These are phyloP conservation scores for Neofusicoccum cordaticola DNA, from an alignment of 2,329 filamentous ascomycete genomes.

Conservation along the genomic window DNA sequence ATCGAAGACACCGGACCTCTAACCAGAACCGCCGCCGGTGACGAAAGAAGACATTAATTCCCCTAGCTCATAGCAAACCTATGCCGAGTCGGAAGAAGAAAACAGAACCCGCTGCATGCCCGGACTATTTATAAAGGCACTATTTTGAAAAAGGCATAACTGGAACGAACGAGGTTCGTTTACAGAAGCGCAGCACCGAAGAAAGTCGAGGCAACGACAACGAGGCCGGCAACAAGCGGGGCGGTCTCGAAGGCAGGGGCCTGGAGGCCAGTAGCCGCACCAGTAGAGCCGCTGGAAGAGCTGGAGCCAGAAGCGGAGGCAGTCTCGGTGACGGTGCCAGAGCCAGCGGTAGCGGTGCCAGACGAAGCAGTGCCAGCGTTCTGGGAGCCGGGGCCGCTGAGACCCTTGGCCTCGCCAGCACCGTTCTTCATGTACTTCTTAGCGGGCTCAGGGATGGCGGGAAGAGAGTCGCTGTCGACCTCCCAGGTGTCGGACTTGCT, in stretches of 20 bases:
- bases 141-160: neutral
- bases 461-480: constrained; percentile 50
- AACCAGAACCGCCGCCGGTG: neutral
- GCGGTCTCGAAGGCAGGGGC: constrained; percentile 47
- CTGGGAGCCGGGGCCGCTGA: constrained; percentile 54
- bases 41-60: constrained; percentile 9
- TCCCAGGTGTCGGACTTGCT: constrained; percentile 54
- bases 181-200: constrained; percentile 52
- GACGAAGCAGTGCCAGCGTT: constrained; percentile 46
- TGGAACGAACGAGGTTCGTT: neutral
- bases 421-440: constrained; percentile 57
- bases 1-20: constrained; percentile 11
- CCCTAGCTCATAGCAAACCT: constrained; percentile 13
- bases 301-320: constrained; percentile 27
- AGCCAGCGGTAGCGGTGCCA: constrained; percentile 50
- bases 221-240: constrained; percentile 51
- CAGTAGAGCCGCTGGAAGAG: constrained; percentile 28
- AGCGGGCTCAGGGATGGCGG: constrained; percentile 56
- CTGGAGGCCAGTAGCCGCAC: constrained; percentile 45
- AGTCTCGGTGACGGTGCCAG: constrained; percentile 45
- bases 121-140: constrained; percentile 12
- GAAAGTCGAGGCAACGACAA: constrained; percentile 52
- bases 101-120: constrained; percentile 15
- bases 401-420: constrained; percentile 57
- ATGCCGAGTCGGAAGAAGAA: constrained; percentile 11